A percentile compares a stretch with the other conserved stretches of the same genome.
Evolutionary conservation across 1,284 basidiomycete genomes (phyloP).

Genomic region (Pascua sp.): DNA sequence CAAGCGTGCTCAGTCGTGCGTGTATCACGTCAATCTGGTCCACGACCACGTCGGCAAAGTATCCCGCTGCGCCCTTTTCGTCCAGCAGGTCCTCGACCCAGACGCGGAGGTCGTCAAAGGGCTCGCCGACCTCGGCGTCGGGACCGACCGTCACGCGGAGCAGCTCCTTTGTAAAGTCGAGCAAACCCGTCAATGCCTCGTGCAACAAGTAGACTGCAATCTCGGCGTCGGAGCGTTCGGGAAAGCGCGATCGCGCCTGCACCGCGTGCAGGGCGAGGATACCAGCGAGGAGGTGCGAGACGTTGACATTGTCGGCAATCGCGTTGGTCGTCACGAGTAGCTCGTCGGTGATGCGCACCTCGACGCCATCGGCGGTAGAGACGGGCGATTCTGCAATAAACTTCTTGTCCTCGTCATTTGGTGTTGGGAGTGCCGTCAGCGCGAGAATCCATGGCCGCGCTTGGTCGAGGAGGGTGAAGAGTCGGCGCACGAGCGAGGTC

Average conservation of each 20-base stretch:
- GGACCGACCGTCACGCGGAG: slow-evolving; percentile 27
- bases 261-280: slow-evolving; percentile 38
- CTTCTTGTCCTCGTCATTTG: slow-evolving; percentile 36
- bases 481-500: slow-evolving; percentile 33
- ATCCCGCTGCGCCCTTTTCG: slow-evolving; percentile 28
- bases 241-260: slow-evolving; percentile 28
- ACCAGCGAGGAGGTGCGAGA: slow-evolving; percentile 39
- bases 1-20: slow-evolving; percentile 22
- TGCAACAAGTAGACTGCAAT: slow-evolving; percentile 38
- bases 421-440: slow-evolving; percentile 33
- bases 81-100: slow-evolving; percentile 34
- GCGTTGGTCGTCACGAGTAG: slow-evolving; percentile 31
- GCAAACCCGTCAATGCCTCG: slow-evolving; percentile 29
- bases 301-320: slow-evolving; percentile 28
- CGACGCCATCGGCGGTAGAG: slow-evolving; percentile 25
- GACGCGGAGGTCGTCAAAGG: slow-evolving; percentile 29
- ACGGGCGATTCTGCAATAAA: slow-evolving; percentile 29
- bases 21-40: slow-evolving; percentile 36
- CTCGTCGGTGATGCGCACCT: slow-evolving; percentile 34
- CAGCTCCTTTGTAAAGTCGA: slow-evolving; percentile 36
- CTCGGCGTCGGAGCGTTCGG: slow-evolving; percentile 34
- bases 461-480: slow-evolving; percentile 32
- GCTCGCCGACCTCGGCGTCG: slow-evolving; percentile 21
- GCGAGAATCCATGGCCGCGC: slow-evolving; percentile 42
- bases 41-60: slow-evolving; percentile 36